These are phyloP conservation scores for Stygiomarasmius scandens DNA, from an alignment of 1,284 basidiomycete genomes.

Conservation along the genomic window DNA sequence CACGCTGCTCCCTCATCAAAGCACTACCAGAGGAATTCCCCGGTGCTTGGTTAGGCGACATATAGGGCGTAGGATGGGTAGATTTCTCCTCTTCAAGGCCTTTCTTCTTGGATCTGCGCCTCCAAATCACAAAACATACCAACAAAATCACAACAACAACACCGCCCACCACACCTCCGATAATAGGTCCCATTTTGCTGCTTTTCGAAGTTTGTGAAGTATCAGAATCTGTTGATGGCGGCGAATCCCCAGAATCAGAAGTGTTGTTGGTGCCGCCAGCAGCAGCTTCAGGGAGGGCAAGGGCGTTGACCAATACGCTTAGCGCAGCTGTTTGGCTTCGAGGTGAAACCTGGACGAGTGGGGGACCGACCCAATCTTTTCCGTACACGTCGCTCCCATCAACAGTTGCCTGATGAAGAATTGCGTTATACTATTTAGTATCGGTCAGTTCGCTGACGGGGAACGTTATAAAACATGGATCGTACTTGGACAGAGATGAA, in stretches of 20 bases:
- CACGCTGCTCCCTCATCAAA: too few relatives aligned
- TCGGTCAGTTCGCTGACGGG: too few relatives aligned
- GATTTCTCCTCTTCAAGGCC: not conserved
- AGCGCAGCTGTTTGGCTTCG: slow-evolving; percentile 4
- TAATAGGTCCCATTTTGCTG: not conserved
- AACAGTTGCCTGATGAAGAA: slow-evolving; percentile 5
- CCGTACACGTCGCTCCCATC: slow-evolving; percentile 6
- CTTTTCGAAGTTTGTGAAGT: not conserved
- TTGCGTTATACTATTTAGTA: slow-evolving; percentile 8
- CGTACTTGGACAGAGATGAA: slow-evolving; percentile 16
- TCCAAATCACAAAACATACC: not conserved
- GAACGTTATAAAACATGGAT: not conserved
- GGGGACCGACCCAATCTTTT: slow-evolving; percentile 5
- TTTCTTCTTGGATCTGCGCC: not conserved
- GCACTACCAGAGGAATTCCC: too few relatives aligned
- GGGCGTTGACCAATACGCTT: not conserved
- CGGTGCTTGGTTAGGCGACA: too few relatives aligned
- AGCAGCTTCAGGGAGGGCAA: not conserved
- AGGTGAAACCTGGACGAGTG: not conserved
- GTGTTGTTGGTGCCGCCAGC: too few relatives aligned
- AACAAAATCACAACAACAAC: not conserved
- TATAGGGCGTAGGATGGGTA: not conserved
- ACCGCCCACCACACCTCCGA: not conserved
- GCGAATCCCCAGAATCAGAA: not conserved
- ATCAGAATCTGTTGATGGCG: not conserved